phyloP scores from a whole-genome alignment of 2,329 filamentous ascomycete species.

The Fragosphaeria purpurea region DNA sequence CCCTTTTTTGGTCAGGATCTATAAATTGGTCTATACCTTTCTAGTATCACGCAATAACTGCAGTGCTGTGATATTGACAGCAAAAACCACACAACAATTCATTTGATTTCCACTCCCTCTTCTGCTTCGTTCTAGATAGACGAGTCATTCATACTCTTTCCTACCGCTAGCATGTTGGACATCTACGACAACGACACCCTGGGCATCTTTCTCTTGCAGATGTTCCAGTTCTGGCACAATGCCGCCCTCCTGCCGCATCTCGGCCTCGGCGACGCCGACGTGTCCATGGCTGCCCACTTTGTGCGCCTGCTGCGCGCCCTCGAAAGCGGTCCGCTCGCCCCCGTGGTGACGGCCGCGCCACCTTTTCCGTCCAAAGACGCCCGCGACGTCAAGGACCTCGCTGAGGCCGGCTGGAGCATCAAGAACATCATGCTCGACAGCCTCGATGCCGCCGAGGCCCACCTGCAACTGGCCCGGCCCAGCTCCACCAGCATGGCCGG shows the following conservation, averaged over 20 bases:
- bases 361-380: background rate
- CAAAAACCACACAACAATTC: too few species aligned
- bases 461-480: constrained; percentile 1
- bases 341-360: background rate
- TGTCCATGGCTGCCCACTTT: background rate
- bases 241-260: constrained; percentile 6
- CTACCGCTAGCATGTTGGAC: background rate
- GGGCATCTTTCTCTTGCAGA: constrained; percentile 5
- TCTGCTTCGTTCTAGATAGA: background rate
- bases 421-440: constrained; percentile 10
- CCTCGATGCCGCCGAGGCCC: constrained; percentile 8
- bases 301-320: constrained; percentile 7
- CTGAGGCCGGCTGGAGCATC: constrained; percentile 6
- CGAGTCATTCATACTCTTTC: background rate
- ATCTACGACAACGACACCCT: background rate
- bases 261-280: constrained; percentile 2
- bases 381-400: background rate
- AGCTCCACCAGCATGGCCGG: constrained; percentile 2
- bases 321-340: background rate
- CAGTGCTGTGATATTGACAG: too few species aligned
- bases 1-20: too few species aligned
- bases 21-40: too few species aligned
- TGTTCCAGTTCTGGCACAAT: constrained; percentile 11
- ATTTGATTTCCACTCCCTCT: background rate
- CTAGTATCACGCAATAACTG: too few species aligned